Evolutionary conservation across 352 stramenopile species (phyloP).

Genomic region (Phytophthora sp.): DNA sequence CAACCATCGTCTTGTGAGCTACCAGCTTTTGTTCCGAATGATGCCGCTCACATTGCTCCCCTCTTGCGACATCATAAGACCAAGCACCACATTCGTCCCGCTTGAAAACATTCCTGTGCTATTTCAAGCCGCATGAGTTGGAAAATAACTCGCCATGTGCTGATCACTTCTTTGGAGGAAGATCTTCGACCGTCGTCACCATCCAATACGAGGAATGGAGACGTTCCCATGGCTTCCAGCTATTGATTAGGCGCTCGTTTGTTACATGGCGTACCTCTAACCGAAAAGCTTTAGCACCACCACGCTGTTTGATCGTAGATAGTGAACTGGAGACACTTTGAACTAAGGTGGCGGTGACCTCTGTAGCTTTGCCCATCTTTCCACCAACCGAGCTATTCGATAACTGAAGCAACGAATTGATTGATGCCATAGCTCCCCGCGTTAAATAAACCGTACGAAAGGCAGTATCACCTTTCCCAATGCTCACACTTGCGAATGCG

Average conservation of each 20-base stretch:
- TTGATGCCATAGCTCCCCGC: constrained; percentile 21
- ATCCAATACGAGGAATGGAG: constrained; percentile 57
- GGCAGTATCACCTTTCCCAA: constrained; percentile 13
- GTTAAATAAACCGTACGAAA: constrained; percentile 54
- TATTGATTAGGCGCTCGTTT: constrained; percentile 64
- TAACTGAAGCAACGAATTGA: constrained; percentile 23
- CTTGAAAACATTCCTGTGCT: constrained; percentile 18
- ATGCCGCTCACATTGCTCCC: neutral
- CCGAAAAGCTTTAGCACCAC: constrained; percentile 15
- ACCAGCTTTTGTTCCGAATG: constrained; percentile 13
- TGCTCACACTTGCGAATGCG: constrained; percentile 43
- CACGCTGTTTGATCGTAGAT: neutral
- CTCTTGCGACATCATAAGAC: constrained; percentile 20
- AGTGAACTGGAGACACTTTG: constrained; percentile 14
- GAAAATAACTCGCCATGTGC: constrained; percentile 16
- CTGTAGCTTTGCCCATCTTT: neutral
- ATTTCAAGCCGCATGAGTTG: constrained; percentile 20
- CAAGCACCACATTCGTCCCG: constrained; percentile 1
- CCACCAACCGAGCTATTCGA: neutral
- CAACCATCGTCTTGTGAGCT: constrained; percentile 21
- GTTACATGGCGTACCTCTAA: constrained; percentile 46
- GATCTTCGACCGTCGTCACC: constrained; percentile 10
- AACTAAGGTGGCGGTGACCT: constrained; percentile 2
- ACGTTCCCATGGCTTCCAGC: constrained; percentile 64
- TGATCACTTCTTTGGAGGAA: constrained; percentile 13